Conservation (phyloP, 2,329 filamentous ascomycete species). For the Pseudogymnoascus sp. region DNA sequence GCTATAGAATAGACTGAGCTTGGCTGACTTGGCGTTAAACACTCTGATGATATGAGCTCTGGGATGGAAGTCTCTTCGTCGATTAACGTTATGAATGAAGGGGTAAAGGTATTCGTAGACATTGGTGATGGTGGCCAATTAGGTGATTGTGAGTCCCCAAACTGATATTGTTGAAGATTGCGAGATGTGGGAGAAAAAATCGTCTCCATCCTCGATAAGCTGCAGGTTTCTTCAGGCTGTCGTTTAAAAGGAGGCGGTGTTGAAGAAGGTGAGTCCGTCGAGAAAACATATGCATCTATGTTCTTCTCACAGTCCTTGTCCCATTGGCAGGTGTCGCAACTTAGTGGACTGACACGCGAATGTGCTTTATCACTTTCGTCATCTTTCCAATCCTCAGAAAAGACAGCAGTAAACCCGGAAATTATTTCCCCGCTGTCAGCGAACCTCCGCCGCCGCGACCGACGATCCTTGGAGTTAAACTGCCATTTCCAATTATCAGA, state of each 20-base stretch:
- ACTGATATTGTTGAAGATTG: background rate
- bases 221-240: background rate
- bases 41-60: no score
- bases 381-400: background rate
- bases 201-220: background rate
- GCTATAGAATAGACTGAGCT: no score
- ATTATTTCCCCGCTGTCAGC: background rate
- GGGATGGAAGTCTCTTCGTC: no score
- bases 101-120: no score
- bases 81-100: no score
- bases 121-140: background rate
- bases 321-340: background rate
- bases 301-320: background rate
- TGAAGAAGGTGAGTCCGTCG: background rate
- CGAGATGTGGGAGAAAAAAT: background rate
- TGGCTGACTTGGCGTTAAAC: no score
- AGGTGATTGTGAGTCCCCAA: background rate
- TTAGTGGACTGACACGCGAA: background rate
- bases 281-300: background rate
- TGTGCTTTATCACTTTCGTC: background rate
- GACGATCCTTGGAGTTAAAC: background rate
- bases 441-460: background rate
- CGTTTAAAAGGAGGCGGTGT: background rate
- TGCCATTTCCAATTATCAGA: background rate
- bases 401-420: background rate